Evolutionary conservation across 225 moss, liverwort and hornwort genomes (phyloP), one percentile per base, ranked within the genome.

Genomic region (Thuidium tamariscinum): DNA sequence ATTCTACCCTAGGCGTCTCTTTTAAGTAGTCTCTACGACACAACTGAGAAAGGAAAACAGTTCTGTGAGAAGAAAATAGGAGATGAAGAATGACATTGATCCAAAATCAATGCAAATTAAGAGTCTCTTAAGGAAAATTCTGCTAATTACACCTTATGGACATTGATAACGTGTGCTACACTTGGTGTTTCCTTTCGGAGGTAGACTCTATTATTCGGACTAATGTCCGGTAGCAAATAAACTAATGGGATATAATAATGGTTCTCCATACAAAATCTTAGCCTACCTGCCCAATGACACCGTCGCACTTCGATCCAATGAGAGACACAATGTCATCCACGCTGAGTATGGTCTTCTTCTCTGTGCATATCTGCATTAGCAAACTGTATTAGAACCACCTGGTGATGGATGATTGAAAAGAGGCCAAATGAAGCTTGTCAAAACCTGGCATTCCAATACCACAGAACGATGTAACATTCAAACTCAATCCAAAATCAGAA

Each of bases 221-320:
- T 3, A 41, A 56, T 39, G 56, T 54, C 55, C 55, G 12, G 39
- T 42, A 18, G 42, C 36, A 59, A 60, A 20, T 57, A 69, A 79
- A 36, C 57, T 21, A 61, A 60, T 60, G 10, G 22, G 37, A 60
- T 39, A 61, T 5, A 71, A 61, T 36, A 71, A 80, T 62, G 51
- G 10, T 73, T 59, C 59, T 74, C 44, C 29, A 61, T 67, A 37
- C 4, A 32, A 70, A 64, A 62, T 9, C 46, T 26, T 29, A 32
- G 34, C 79, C 41, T 74, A 95, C 97, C 96, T 97, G 97, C n/a
- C 99, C 99, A 83, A 99, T 96, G 78, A 99, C 99, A 67, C 99
- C 99, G 85, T 99, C 99, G 78, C 99, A 99, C 61, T 89, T 95
- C 51, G 94, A 66, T 68, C 99, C 99, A 81, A 99, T 97, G 82